Conservation (phyloP, 2,329 filamentous ascomycete species). For the Penicillium fuscoglaucum region DNA sequence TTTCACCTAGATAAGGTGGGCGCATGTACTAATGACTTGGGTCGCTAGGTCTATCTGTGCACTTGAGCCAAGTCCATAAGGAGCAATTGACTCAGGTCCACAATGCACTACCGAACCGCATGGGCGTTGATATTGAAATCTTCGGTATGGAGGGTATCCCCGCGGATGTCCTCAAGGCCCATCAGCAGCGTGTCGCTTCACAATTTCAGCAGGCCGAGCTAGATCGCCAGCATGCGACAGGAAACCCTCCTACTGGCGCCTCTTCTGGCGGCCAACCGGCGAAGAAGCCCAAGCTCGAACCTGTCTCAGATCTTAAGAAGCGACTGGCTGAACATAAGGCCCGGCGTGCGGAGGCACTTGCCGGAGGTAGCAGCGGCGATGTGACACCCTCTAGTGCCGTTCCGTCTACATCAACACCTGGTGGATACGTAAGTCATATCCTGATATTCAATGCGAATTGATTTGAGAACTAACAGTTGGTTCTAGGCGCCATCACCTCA, state of each 20-base stretch:
- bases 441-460: not conserved
- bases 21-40: conserved; percentile 8
- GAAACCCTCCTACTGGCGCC: conserved; percentile 73
- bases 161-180: conserved; percentile 75
- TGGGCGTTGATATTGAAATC: conserved; percentile 87
- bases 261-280: conserved; percentile 44
- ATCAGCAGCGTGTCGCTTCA: conserved; percentile 82
- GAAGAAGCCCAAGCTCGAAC: conserved; percentile 72
- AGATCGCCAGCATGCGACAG: conserved; percentile 76
- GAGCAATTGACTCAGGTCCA: conserved; percentile 84
- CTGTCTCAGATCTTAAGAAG: conserved; percentile 74
- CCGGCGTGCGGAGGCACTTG: conserved; percentile 61
- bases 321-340: conserved; percentile 75
- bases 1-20: not conserved
- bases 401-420: conserved; percentile 51
- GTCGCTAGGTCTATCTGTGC: conserved; percentile 77
- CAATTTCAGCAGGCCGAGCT: conserved; percentile 84
- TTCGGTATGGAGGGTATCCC: conserved; percentile 98
- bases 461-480: conserved; percentile 8
- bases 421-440: conserved; percentile 58
- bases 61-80: conserved; percentile 99
- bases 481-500: conserved; percentile 45
- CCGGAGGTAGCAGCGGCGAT: conserved; percentile 58
- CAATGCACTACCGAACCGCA: conserved; percentile 84
- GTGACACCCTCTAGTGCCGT: conserved; percentile 55